Conservation (phyloP, 2,329 filamentous ascomycete genomes). For the Tolypocladium tundrense region DNA sequence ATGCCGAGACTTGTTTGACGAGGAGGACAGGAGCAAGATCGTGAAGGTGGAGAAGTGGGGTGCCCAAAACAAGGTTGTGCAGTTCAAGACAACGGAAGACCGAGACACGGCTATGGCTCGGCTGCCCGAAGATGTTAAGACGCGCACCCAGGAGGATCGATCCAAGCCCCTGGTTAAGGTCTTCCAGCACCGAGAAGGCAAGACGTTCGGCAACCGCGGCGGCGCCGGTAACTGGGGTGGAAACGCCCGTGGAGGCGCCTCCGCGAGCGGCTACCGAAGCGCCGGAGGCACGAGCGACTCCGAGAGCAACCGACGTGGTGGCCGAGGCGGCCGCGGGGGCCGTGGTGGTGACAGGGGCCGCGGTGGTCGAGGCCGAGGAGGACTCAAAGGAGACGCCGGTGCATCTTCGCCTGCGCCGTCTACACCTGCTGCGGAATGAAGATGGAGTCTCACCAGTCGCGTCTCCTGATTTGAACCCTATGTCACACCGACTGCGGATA, state of each 20-base stretch:
- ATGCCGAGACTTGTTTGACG: constrained; percentile 67
- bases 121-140: constrained; percentile 68
- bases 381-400: constrained; percentile 48
- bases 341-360: constrained; percentile 49
- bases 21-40: constrained; percentile 78
- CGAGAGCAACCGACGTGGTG: constrained; percentile 45
- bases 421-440: constrained; percentile 34
- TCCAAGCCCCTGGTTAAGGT: constrained; percentile 75
- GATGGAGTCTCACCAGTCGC: no score
- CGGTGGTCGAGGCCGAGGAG: constrained; percentile 44
- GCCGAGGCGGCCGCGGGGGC: constrained; percentile 45
- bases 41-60: constrained; percentile 68
- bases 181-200: constrained; percentile 60
- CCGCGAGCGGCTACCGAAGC: constrained; percentile 70
- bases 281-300: constrained; percentile 66
- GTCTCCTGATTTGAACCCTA: neutral
- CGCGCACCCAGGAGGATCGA: constrained; percentile 58
- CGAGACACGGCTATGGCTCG: constrained; percentile 69
- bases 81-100: constrained; percentile 71
- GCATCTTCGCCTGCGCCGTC: constrained; percentile 41
- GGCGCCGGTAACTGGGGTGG: constrained; percentile 59
- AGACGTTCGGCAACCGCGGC: constrained; percentile 46
- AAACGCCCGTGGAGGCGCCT: constrained; percentile 50
- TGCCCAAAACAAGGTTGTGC: constrained; percentile 71
- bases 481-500: neutral